These are phyloP conservation scores for Willaertia magna DNA, from an alignment of 208 protist genomes.

Conservation along the genomic window DNA sequence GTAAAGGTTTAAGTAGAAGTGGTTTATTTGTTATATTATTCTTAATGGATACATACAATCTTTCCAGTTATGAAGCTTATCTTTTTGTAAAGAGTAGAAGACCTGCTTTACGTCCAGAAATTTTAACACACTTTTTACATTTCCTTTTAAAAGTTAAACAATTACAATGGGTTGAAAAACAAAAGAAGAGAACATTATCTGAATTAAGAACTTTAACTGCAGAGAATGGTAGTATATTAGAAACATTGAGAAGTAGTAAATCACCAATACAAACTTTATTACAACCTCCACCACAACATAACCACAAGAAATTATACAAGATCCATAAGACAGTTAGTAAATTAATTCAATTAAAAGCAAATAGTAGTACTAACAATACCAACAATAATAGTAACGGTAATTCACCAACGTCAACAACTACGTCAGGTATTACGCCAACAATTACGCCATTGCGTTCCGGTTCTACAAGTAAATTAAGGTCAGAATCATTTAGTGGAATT, in stretches of 20 bases:
- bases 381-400: not conserved
- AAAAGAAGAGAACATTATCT: not conserved
- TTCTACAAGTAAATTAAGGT: no score
- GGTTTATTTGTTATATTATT: not conserved
- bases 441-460: not conserved
- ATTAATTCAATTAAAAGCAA: not conserved
- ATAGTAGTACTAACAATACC: not conserved
- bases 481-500: not conserved
- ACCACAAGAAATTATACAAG: not conserved
- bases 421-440: not conserved
- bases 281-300: not conserved
- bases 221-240: not conserved
- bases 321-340: not conserved
- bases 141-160: not conserved
- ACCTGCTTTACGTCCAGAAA: not conserved
- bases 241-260: not conserved
- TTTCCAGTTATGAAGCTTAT: slow-evolving; percentile 8
- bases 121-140: not conserved
- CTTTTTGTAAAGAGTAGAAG: not conserved
- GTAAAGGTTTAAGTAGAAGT: slow-evolving; percentile 5
- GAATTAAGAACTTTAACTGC: not conserved
- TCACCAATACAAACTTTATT: not conserved
- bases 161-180: not conserved
- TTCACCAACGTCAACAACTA: no score
- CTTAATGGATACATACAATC: not conserved